Conservation (phyloP, 352 stramenopile species). For the Peronospora belbahrii region DNA sequence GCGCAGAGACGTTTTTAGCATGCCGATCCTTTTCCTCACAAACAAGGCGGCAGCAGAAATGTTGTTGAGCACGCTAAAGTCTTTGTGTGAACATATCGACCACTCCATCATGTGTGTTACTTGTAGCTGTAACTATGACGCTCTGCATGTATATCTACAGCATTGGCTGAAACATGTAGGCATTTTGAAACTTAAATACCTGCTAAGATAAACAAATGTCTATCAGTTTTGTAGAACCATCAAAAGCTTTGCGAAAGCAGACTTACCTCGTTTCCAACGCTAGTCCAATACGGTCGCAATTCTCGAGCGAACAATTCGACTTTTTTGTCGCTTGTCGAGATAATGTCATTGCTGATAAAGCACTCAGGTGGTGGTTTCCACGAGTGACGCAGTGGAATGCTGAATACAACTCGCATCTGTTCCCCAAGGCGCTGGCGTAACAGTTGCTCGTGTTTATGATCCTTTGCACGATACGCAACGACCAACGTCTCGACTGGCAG, state of each 20-base stretch:
- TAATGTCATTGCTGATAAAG: slow-evolving; percentile 31
- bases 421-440: slow-evolving; percentile 28
- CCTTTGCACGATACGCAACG: slow-evolving; percentile 39
- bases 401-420: slow-evolving; percentile 38
- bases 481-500: slow-evolving; percentile 62
- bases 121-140: neutral
- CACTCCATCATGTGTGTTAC: neutral
- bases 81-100: slow-evolving; percentile 27
- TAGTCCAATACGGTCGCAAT: slow-evolving; percentile 49
- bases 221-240: neutral
- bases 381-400: slow-evolving; percentile 63
- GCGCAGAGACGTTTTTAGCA: slow-evolving; percentile 4
- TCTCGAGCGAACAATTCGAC: slow-evolving; percentile 66
- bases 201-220: slow-evolving; percentile 6
- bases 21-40: slow-evolving; percentile 29
- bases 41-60: slow-evolving; percentile 60
- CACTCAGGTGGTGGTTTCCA: slow-evolving; percentile 66
- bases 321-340: slow-evolving; percentile 15
- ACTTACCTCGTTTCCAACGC: slow-evolving; percentile 51
- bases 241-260: neutral
- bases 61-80: slow-evolving; percentile 39
- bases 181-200: slow-evolving; percentile 50
- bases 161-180: slow-evolving; percentile 9
- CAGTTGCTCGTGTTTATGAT: neutral
- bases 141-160: neutral